Evolutionary conservation across 305 asterid genomes (phyloP).

Genomic region (Withania somnifera): DNA sequence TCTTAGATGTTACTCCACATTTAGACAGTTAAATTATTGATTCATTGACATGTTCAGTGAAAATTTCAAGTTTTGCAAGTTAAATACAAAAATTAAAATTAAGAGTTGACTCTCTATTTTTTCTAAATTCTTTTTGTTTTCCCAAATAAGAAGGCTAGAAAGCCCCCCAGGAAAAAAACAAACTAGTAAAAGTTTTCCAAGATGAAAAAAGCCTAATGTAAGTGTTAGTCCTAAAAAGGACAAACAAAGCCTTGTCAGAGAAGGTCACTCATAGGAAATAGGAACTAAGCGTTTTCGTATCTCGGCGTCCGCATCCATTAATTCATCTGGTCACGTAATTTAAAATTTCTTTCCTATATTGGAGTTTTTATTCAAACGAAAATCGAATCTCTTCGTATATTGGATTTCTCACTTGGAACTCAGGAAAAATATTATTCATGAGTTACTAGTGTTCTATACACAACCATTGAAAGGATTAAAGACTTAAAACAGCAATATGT

Average conservation of each 20-base stretch:
- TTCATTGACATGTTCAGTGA: not conserved
- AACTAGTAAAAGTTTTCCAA: not conserved
- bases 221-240: not conserved
- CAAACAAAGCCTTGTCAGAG: too few species aligned
- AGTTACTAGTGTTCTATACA: not conserved
- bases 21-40: not conserved
- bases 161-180: not conserved
- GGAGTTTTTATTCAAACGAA: too few species aligned
- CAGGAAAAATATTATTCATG: not conserved
- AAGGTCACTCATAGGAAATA: too few species aligned
- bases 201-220: not conserved
- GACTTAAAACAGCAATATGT: not conserved
- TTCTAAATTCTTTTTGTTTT: not conserved
- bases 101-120: not conserved
- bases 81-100: not conserved
- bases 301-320: too few species aligned
- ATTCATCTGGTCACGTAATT: too few species aligned
- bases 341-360: too few species aligned
- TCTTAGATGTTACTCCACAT: not conserved
- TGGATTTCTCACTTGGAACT: too few species aligned
- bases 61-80: not conserved
- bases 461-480: not conserved
- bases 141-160: not conserved
- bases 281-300: too few species aligned
- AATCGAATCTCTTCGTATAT: too few species aligned